These are phyloP conservation scores for Babesia bigemina DNA, from an alignment of 169 alveolate genomes.

Conservation along the genomic window DNA sequence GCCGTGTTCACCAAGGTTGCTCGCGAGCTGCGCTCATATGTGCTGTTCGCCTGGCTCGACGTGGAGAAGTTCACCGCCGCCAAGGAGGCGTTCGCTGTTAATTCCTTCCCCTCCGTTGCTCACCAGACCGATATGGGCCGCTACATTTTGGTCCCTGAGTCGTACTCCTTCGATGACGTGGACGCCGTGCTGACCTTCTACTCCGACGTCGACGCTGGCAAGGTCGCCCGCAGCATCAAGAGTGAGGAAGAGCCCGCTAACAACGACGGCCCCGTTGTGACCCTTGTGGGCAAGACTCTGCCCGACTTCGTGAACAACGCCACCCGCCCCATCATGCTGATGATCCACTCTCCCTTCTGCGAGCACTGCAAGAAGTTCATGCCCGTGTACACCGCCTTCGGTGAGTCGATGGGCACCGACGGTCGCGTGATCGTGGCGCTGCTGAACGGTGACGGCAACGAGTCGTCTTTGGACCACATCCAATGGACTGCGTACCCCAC, in stretches of 20 bases:
- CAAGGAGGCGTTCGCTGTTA: constrained; percentile 62
- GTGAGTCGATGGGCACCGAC: constrained; percentile 64
- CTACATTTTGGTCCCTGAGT: constrained; percentile 61
- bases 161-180: constrained; percentile 48
- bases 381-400: constrained; percentile 75
- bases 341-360: constrained; percentile 80
- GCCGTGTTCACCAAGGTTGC: constrained; percentile 59
- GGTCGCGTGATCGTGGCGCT: constrained; percentile 71
- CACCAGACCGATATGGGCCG: constrained; percentile 75
- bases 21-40: constrained; percentile 32
- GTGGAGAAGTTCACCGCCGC: constrained; percentile 61
- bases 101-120: constrained; percentile 77
- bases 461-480: constrained; percentile 73
- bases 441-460: constrained; percentile 80
- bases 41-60: constrained; percentile 68
- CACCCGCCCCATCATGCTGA: constrained; percentile 70
- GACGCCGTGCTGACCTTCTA: constrained; percentile 68
- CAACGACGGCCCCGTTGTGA: constrained; percentile 70
- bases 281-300: constrained; percentile 77
- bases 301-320: constrained; percentile 62
- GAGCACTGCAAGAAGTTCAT: constrained; percentile 79
- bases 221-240: constrained; percentile 68
- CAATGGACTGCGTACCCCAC: constrained; percentile 82
- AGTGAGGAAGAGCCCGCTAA: constrained; percentile 77
- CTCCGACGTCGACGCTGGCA: constrained; percentile 76